Evolutionary conservation across 2,329 filamentous ascomycete genomes (phyloP), one percentile per base, ranked within the genome.

Genomic region (Dothideomycetes sp.): DNA sequence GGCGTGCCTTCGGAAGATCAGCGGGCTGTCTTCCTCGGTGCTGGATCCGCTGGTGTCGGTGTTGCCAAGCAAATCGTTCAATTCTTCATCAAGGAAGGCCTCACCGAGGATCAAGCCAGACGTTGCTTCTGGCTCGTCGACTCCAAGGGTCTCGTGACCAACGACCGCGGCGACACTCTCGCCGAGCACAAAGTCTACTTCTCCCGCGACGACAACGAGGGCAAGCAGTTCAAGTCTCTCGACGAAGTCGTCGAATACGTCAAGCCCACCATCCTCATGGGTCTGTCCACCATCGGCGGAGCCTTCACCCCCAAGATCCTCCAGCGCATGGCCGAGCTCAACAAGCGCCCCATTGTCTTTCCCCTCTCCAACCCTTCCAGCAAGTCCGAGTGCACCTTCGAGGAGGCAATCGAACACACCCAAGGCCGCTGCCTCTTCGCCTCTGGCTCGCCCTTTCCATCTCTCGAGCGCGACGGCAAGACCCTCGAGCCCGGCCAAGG

Each of bases 11-110:
- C 88, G 37, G 83, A 86, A 63, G 86, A 96, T 55, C 91, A 98
- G 64, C 83, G 83, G 40, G 83, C 94, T 29, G 86, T 96, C 49
- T 98, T 98, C 70, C 82, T 96, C 64, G 91, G 91, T 43, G 89
- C 91, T 39, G 91, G 91, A 41, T 94, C 85, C 45, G 91, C 91
- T 27, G 91, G 91, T 68, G 87, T 94, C 34, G 91, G 91, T 69
- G 91, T 98, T 44, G 91, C 91, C 44, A 94, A 94, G 72, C 91
- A 96, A 69, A 82, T 98, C 48, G 87, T 94, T 42, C 86, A 94
- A 65, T 95, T 86, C 73, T 96, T 96, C 69, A 86, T 88, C 55
- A 84, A 85, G 51, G 84, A 88, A 52, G 91, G 91, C 31, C 72
- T 96, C 55, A 82, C 81, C 8, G 89, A 96, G 63, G 77, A 87